Percentiles rank a stretch among this genome's conserved stretches.
phyloP scores from a whole-genome alignment of 768 basidiomycete species.

The Russula virescens region DNA sequence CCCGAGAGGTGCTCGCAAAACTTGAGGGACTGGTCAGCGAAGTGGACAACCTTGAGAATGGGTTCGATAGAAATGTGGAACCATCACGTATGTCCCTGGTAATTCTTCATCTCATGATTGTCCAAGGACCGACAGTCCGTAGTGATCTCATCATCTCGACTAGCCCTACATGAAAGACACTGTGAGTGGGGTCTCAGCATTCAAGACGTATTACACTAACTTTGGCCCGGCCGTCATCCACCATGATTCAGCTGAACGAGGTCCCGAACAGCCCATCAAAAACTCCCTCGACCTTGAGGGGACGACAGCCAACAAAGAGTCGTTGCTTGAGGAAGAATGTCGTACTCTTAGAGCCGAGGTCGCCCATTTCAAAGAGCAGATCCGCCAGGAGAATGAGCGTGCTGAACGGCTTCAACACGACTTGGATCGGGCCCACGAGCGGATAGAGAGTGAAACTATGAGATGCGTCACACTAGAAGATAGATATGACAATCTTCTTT shows the following conservation, averaged over 20 bases:
- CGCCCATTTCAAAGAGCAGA: conserved; percentile 42
- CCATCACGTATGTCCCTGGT: conserved; percentile 53
- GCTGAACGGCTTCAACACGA: conserved; percentile 57
- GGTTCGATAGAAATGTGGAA: conserved; percentile 81
- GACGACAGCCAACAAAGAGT: conserved; percentile 49
- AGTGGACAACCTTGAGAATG: conserved; percentile 73
- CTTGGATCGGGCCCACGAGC: conserved; percentile 51
- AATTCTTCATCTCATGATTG: too few species aligned
- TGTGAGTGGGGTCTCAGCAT: conserved; percentile 42
- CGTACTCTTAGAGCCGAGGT: conserved; percentile 49
- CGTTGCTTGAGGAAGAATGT: conserved; percentile 52
- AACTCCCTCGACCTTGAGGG: conserved; percentile 56
- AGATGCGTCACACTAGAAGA: conserved; percentile 58
- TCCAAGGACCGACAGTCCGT: too few species aligned
- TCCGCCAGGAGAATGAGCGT: conserved; percentile 44
- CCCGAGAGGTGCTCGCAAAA: conserved; percentile 52
- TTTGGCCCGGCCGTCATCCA: background rate
- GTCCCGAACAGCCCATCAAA: conserved; percentile 63
- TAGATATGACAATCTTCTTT: conserved; percentile 49
- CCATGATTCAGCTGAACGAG: conserved; percentile 58
- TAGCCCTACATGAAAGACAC: conserved; percentile 48
- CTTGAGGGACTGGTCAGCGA: conserved; percentile 65
- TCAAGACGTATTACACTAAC: background rate
- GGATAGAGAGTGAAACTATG: conserved; percentile 54
- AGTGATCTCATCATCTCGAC: conserved; percentile 72